Evolutionary conservation across 257 asterid genomes (phyloP).

Genomic region (Fraxinus quadrangulata): DNA sequence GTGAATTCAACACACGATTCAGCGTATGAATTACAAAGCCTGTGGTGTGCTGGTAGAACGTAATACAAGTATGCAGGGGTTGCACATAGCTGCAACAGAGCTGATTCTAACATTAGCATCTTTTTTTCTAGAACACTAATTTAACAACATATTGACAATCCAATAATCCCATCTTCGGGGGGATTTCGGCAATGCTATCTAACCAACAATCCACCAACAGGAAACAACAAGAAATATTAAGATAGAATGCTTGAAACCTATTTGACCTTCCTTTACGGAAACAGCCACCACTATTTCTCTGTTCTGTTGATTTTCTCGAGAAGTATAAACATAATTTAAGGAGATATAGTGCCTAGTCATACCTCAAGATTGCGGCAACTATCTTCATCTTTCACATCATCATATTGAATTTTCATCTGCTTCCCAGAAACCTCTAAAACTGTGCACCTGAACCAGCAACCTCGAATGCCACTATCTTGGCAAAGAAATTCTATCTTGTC

Average conservation of each 20-base stretch:
- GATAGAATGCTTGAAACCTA: background rate
- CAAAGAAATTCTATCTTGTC: conserved; percentile 83
- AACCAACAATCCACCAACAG: background rate
- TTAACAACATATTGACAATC: background rate
- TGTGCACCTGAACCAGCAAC: conserved; percentile 96
- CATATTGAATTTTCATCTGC: conserved; percentile 66
- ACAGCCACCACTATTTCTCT: background rate
- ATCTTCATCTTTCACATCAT: conserved; percentile 79
- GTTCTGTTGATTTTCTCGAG: background rate
- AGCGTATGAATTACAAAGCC: background rate
- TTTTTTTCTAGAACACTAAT: background rate
- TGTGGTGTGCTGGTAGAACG: background rate
- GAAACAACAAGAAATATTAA: background rate
- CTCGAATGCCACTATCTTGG: conserved; percentile 97
- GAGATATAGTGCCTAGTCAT: conserved; percentile 15
- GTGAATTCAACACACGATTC: background rate
- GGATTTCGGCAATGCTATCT: background rate
- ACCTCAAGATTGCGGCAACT: conserved; percentile 75
- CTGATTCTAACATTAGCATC: background rate
- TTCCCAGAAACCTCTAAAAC: conserved; percentile 62
- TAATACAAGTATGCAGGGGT: background rate
- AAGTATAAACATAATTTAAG: background rate
- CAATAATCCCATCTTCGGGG: too few relatives aligned
- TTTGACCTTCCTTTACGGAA: background rate
- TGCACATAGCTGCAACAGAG: background rate